A percentile compares a stretch with the other conserved stretches of the same genome.
phyloP scores from a whole-genome alignment of 2,329 filamentous ascomycete species.

The Xylariales sp. region DNA sequence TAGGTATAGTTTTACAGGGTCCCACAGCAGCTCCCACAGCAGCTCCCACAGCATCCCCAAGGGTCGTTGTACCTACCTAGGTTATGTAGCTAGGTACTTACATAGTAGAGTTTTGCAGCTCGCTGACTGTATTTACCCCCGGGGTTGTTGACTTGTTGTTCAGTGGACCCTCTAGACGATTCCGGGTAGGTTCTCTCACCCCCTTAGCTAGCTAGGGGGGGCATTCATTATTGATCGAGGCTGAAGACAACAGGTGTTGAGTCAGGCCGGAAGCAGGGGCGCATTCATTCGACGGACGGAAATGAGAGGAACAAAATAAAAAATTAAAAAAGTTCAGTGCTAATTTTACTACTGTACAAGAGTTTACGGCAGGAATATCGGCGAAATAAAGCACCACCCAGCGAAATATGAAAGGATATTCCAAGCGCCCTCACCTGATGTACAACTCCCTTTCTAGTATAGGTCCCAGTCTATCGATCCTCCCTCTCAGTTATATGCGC shows the following conservation, averaged over 20 bases:
- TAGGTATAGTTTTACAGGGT: constrained; percentile 25
- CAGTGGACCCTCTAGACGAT: background rate
- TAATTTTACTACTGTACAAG: constrained; percentile 9
- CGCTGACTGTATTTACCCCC: background rate
- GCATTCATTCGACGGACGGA: too few relatives aligned
- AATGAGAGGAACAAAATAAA: too few relatives aligned
- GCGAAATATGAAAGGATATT: constrained; percentile 2
- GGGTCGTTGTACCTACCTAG: background rate
- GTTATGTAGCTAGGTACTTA: too few relatives aligned
- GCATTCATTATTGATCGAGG: background rate
- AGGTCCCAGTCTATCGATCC: constrained; percentile 3
- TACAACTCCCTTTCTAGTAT: constrained; percentile 10
- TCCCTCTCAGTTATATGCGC: background rate
- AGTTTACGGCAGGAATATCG: background rate
- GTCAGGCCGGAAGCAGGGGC: too few relatives aligned
- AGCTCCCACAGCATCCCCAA: background rate
- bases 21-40: constrained; percentile 26
- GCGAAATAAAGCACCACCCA: background rate
- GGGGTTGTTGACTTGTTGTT: background rate
- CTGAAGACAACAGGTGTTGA: too few relatives aligned
- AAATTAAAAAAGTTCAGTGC: background rate
- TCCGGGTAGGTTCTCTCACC: background rate
- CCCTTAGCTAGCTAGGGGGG: background rate
- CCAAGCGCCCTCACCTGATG: constrained; percentile 3
- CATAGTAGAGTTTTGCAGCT: background rate